Conservation (phyloP, 768 basidiomycete species). For the Clitopilus hobsonii region DNA sequence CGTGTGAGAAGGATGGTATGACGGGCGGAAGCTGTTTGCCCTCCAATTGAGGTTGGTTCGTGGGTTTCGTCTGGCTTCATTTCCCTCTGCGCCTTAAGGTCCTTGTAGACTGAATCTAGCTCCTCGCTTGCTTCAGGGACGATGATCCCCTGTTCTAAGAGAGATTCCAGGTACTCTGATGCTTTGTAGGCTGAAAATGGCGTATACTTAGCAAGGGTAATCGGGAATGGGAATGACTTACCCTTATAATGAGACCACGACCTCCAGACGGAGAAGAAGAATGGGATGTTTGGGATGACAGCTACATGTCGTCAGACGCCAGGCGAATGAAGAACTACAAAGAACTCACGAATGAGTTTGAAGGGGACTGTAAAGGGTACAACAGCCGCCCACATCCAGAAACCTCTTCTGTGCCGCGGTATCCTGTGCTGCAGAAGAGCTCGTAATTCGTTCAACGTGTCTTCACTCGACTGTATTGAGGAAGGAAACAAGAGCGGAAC, state of each 20-base stretch:
- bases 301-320: slow-evolving; percentile 35
- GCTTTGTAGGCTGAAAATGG: slow-evolving; percentile 58
- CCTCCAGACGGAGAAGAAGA: slow-evolving; percentile 83
- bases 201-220: neutral
- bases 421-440: slow-evolving; percentile 48
- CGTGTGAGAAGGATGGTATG: slow-evolving; percentile 42
- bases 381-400: slow-evolving; percentile 59
- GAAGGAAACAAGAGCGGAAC: slow-evolving; percentile 64
- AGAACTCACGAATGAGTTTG: slow-evolving; percentile 63
- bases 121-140: slow-evolving; percentile 47
- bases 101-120: slow-evolving; percentile 55
- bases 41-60: neutral
- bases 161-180: slow-evolving; percentile 59
- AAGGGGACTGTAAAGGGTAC: slow-evolving; percentile 76
- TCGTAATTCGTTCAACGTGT: slow-evolving; percentile 42
- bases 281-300: slow-evolving; percentile 76
- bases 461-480: slow-evolving; percentile 27
- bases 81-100: no score
- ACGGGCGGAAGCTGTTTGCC: slow-evolving; percentile 2
- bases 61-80: no score
- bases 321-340: neutral
- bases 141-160: slow-evolving; percentile 53
- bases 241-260: slow-evolving; percentile 85
- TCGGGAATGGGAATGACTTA: slow-evolving; percentile 17
- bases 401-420: slow-evolving; percentile 62